Percentiles rank a stretch among this genome's conserved stretches.
These are phyloP conservation scores for Myriosclerotinia duriaeana DNA, from an alignment of 2,329 filamentous ascomycete genomes.

Conservation along the genomic window DNA sequence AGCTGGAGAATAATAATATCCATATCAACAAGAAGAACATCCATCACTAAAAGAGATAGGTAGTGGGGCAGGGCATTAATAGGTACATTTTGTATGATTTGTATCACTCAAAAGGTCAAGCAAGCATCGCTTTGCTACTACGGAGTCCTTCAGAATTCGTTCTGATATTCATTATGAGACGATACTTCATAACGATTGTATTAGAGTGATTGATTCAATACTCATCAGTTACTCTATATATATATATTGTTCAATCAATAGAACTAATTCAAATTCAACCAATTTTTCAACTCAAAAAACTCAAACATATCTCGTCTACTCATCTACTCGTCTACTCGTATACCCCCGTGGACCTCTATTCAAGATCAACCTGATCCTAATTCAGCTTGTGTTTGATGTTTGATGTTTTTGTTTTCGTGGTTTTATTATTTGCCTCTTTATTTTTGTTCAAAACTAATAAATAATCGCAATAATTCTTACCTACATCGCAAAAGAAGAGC, in stretches of 20 bases:
- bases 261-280: background rate
- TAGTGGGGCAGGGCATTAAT: background rate
- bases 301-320: background rate
- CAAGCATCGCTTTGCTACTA: background rate
- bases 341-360: too few species aligned
- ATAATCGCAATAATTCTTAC: background rate
- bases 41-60: background rate
- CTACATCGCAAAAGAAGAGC: background rate
- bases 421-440: too few species aligned
- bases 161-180: background rate
- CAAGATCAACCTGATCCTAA: background rate
- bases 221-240: background rate
- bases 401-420: background rate
- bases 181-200: background rate
- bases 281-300: background rate
- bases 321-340: too few species aligned
- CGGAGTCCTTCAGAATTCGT: background rate
- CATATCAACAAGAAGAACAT: background rate
- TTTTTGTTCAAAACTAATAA: too few species aligned
- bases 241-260: too few species aligned
- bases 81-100: conserved; percentile 10
- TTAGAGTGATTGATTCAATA: background rate
- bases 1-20: too few species aligned
- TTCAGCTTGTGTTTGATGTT: background rate
- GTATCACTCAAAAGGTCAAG: background rate